These are phyloP conservation scores for Trametes coccinea DNA, from an alignment of 768 basidiomycete species.

Conservation along the genomic window DNA sequence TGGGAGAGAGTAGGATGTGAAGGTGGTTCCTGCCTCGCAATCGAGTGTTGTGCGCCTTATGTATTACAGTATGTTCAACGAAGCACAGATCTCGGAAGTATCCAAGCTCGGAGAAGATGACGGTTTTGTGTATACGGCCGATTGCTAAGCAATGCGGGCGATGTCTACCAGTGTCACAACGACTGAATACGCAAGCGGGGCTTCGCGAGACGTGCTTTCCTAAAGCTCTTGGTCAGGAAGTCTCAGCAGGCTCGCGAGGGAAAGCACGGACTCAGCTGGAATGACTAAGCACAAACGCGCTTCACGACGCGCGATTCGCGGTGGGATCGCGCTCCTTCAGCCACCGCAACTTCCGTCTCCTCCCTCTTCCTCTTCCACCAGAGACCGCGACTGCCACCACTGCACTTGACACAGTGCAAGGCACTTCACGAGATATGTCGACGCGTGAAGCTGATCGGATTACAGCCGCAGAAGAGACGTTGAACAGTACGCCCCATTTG, in stretches of 20 bases:
- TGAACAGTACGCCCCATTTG: slow-evolving; percentile 13
- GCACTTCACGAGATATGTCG: slow-evolving; percentile 3
- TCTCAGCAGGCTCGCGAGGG: background rate
- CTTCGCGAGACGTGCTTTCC: slow-evolving; percentile 1
- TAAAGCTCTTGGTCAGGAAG: slow-evolving; percentile 1
- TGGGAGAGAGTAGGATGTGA: too few relatives aligned
- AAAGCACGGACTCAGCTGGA: background rate
- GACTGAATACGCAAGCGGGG: background rate
- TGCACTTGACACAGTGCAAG: background rate
- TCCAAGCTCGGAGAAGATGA: too few relatives aligned
- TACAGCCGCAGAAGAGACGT: slow-evolving; percentile 17
- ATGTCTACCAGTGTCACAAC: background rate
- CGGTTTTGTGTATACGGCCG: background rate
- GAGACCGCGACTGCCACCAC: too few relatives aligned
- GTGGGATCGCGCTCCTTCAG: background rate
- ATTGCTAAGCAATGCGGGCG: background rate
- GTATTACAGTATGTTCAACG: too few relatives aligned
- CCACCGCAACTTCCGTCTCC: background rate
- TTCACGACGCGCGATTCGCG: background rate
- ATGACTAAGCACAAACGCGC: slow-evolving; percentile 13
- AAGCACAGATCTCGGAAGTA: too few relatives aligned
- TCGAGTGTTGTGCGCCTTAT: too few relatives aligned
- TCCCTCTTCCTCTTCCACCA: background rate
- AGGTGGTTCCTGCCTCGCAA: too few relatives aligned
- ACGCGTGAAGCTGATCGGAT: slow-evolving; percentile 17